Conservation (phyloP, 192 early-diverging fungal species). For the Glomus cerebriforme region DNA sequence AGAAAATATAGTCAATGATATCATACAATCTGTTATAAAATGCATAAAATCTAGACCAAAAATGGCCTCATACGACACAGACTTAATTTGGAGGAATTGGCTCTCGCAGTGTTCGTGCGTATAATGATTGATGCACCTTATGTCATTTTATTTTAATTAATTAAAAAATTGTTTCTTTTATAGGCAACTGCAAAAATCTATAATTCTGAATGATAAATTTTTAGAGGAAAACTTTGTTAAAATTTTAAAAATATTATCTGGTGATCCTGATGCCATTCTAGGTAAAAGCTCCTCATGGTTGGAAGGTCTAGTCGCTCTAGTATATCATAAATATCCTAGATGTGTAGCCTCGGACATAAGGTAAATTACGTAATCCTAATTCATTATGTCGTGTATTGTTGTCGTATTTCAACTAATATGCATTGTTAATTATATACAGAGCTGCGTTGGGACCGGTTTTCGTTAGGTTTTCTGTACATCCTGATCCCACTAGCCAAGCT, state of each 20-base stretch:
- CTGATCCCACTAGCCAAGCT: not conserved
- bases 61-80: not conserved
- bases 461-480: not conserved
- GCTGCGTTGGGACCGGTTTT: not conserved
- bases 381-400: not conserved
- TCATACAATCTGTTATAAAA: not conserved
- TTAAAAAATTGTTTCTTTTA: not conserved
- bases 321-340: not conserved
- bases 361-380: not conserved
- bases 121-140: not conserved
- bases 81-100: not conserved
- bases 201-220: not conserved
- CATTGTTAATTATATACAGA: not conserved
- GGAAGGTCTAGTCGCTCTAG: not conserved
- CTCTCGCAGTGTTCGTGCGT: not conserved
- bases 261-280: not conserved
- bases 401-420: not conserved
- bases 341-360: not conserved
- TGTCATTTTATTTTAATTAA: too few relatives aligned
- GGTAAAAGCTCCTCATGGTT: not conserved
- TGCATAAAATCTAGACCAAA: not conserved
- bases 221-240: not conserved
- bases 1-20: not conserved
- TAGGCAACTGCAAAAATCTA: not conserved
- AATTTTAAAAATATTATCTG: constrained; percentile 2